These are phyloP conservation scores for Diaporthe velutina DNA, from an alignment of 2,329 filamentous ascomycete species.

Conservation along the genomic window DNA sequence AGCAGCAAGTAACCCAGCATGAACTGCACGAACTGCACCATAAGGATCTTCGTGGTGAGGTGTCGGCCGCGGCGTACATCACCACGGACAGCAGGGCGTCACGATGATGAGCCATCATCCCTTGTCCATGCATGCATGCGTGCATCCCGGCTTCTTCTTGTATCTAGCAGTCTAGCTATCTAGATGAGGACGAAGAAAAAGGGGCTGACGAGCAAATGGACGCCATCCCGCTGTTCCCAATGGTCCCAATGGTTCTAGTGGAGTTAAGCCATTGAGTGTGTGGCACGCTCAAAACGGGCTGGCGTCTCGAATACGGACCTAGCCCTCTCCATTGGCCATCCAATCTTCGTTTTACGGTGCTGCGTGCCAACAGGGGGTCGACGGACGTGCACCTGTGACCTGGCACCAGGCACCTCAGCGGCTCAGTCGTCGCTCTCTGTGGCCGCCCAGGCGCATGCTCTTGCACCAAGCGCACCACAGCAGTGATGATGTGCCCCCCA, in stretches of 20 bases:
- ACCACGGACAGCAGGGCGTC: neutral
- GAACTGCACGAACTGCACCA: neutral
- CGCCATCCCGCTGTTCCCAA: conserved; percentile 13
- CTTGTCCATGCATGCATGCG: neutral
- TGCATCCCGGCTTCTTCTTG: conserved; percentile 3
- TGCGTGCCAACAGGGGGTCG: conserved; percentile 11
- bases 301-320: conserved; percentile 30
- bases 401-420: neutral
- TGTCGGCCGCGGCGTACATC: conserved; percentile 10
- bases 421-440: neutral
- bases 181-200: neutral
- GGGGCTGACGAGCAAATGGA: conserved; percentile 12
- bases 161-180: neutral
- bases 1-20: neutral
- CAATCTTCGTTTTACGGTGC: neutral
- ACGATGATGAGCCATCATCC: neutral
- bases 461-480: neutral
- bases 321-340: conserved; percentile 26
- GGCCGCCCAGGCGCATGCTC: conserved; percentile 15
- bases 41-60: neutral
- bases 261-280: conserved; percentile 24
- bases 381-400: conserved; percentile 4
- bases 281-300: conserved; percentile 31
- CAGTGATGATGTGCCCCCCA: neutral
- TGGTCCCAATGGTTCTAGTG: conserved; percentile 20